A percentile compares a stretch with the other conserved stretches of the same genome.
Evolutionary conservation across 1,284 basidiomycete species (phyloP).

Genomic region (Cutaneotrichosporon mucoides): DNA sequence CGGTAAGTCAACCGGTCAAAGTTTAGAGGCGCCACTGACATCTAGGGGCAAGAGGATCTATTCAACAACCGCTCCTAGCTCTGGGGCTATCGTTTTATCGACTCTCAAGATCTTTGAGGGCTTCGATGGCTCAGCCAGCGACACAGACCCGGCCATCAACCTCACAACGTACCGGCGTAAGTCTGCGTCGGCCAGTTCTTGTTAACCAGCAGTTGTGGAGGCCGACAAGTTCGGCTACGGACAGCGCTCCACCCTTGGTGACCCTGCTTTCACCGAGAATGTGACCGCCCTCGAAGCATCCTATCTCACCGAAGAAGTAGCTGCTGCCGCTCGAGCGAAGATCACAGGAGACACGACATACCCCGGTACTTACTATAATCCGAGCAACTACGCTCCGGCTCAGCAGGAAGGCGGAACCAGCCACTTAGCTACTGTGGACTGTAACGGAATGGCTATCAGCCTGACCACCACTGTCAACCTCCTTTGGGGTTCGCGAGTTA

Average conservation of each 20-base stretch:
- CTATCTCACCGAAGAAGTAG: slow-evolving; percentile 36
- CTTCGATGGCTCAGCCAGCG: slow-evolving; percentile 20
- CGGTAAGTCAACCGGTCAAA: slow-evolving; percentile 14
- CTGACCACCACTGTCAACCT: slow-evolving; percentile 51
- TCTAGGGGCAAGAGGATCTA: slow-evolving; percentile 30
- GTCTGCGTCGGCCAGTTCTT: slow-evolving; percentile 27
- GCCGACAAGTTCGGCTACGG: slow-evolving; percentile 53
- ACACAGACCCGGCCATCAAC: slow-evolving; percentile 26
- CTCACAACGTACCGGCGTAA: slow-evolving; percentile 42
- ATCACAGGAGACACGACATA: slow-evolving; percentile 36
- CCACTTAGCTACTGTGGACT: slow-evolving; percentile 47
- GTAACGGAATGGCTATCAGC: slow-evolving; percentile 45
- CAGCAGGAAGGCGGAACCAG: slow-evolving; percentile 46
- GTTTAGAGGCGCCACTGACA: neutral
- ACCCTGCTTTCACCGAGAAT: slow-evolving; percentile 48
- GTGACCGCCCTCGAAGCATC: slow-evolving; percentile 43
- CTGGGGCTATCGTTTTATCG: slow-evolving; percentile 30
- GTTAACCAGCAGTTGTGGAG: slow-evolving; percentile 53
- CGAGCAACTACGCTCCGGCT: slow-evolving; percentile 34
- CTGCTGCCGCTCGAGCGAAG: slow-evolving; percentile 30
- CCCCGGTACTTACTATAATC: slow-evolving; percentile 43
- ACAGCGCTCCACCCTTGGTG: slow-evolving; percentile 47
- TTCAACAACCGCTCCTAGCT: slow-evolving; percentile 32
- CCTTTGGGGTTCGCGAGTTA: slow-evolving; percentile 43
- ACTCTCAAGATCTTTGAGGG: slow-evolving; percentile 39